phyloP scores from a whole-genome alignment of 129 eudicot species.

The carrot (Daucus carota) region DNA sequence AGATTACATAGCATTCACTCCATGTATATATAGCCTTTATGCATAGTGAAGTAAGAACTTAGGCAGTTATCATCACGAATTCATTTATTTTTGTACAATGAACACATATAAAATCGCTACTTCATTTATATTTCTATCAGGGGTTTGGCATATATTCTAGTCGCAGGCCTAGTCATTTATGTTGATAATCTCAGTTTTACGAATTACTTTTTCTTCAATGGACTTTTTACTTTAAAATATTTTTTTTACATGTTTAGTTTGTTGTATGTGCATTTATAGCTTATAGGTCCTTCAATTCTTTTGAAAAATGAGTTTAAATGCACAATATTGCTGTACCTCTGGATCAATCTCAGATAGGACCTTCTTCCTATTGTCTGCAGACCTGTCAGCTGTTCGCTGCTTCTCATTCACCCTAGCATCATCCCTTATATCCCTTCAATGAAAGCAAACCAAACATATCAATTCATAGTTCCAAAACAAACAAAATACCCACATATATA shows the following conservation, averaged over 20 bases:
- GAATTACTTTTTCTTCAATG: neutral
- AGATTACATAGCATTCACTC: neutral
- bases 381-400: conserved; percentile 25
- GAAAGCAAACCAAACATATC: conserved; percentile 5
- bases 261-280: neutral
- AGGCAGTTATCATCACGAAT: neutral
- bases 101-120: neutral
- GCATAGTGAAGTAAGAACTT: neutral
- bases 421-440: conserved; percentile 37
- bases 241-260: neutral
- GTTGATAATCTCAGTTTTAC: neutral
- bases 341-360: conserved; percentile 64
- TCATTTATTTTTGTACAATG: neutral
- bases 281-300: neutral
- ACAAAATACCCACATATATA: neutral
- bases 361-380: conserved; percentile 49
- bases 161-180: neutral
- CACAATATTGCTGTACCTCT: conserved; percentile 45
- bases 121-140: neutral
- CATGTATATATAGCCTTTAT: neutral
- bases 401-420: conserved; percentile 25
- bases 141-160: neutral
- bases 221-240: neutral
- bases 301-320: neutral
- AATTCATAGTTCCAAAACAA: neutral